phyloP scores from a whole-genome alignment of 2,329 filamentous ascomycete species.

The Fusarium pseudograminearum region DNA sequence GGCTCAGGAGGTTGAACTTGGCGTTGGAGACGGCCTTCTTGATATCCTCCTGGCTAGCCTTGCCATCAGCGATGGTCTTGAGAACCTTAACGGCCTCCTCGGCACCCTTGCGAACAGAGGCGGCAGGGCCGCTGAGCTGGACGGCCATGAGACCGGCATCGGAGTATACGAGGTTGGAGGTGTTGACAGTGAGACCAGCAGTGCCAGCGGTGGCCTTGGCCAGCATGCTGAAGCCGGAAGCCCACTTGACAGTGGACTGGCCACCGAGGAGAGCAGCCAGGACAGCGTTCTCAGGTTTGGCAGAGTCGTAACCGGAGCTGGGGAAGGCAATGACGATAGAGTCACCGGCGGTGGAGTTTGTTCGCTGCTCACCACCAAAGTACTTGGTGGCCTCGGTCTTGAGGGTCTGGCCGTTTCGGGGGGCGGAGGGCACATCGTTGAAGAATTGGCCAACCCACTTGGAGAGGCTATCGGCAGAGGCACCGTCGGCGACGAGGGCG shows the following conservation, averaged over 20 bases:
- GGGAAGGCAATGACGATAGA: slow-evolving; percentile 92
- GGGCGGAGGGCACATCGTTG: slow-evolving; percentile 71
- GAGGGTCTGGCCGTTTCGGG: slow-evolving; percentile 64
- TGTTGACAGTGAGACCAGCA: slow-evolving; percentile 75
- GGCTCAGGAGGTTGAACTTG: slow-evolving; percentile 91
- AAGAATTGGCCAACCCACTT: slow-evolving; percentile 98
- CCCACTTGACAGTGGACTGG: slow-evolving; percentile 94
- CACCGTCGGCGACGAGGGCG: slow-evolving; percentile 90
- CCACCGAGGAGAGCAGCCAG: slow-evolving; percentile 91
- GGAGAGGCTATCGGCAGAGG: slow-evolving; percentile 77
- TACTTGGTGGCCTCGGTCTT: slow-evolving; percentile 81
- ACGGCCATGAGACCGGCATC: slow-evolving; percentile 92
- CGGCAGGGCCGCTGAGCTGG: slow-evolving; percentile 80
- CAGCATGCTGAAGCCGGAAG: slow-evolving; percentile 89
- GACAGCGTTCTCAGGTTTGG: slow-evolving; percentile 91
- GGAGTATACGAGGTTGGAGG: slow-evolving; percentile 87
- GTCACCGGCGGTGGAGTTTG: slow-evolving; percentile 81
- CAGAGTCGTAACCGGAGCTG: slow-evolving; percentile 81
- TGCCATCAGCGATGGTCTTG: slow-evolving; percentile 81
- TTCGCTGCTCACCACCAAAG: slow-evolving; percentile 94
- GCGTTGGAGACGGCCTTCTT: slow-evolving; percentile 92
- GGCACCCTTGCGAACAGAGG: slow-evolving; percentile 78
- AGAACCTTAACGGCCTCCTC: slow-evolving; percentile 83
- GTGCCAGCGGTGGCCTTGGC: slow-evolving; percentile 79
- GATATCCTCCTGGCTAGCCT: slow-evolving; percentile 85